phyloP scores from a whole-genome alignment of 306 rosid genomes.

The Pachyrhizus erosus region DNA sequence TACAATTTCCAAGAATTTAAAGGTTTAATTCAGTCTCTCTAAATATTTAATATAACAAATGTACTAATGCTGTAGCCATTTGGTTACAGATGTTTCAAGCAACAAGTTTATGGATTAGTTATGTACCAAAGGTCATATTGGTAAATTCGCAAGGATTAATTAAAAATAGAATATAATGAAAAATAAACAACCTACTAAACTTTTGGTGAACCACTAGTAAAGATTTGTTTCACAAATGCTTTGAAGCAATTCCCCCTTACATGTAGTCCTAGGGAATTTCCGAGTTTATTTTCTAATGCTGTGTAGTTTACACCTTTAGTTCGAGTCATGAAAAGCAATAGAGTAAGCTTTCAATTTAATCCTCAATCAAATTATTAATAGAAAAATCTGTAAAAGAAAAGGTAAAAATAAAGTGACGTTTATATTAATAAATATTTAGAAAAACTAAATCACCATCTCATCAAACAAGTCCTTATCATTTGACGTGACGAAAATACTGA shows the following conservation, averaged over 20 bases:
- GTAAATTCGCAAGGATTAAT: background rate
- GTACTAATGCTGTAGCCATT: background rate
- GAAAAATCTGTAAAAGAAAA: background rate
- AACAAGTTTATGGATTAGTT: background rate
- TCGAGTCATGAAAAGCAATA: background rate
- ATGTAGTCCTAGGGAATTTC: background rate
- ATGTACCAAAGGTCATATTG: background rate
- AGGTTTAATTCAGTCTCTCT: background rate
- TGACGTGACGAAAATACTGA: background rate
- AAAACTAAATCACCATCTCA: background rate
- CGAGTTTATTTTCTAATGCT: background rate
- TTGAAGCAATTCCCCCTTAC: background rate
- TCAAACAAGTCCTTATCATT: background rate
- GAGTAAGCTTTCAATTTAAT: background rate
- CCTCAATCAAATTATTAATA: background rate
- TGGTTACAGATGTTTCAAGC: background rate
- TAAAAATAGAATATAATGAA: background rate
- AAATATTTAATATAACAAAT: background rate
- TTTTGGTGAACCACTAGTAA: background rate
- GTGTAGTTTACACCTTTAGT: background rate
- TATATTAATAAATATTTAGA: too few species aligned
- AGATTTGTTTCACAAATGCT: background rate
- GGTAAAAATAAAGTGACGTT: background rate
- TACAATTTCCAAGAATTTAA: background rate
- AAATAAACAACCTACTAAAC: background rate